These are phyloP conservation scores for Nigrospora osmanthi DNA, from an alignment of 2,329 filamentous ascomycete genomes.

Conservation along the genomic window DNA sequence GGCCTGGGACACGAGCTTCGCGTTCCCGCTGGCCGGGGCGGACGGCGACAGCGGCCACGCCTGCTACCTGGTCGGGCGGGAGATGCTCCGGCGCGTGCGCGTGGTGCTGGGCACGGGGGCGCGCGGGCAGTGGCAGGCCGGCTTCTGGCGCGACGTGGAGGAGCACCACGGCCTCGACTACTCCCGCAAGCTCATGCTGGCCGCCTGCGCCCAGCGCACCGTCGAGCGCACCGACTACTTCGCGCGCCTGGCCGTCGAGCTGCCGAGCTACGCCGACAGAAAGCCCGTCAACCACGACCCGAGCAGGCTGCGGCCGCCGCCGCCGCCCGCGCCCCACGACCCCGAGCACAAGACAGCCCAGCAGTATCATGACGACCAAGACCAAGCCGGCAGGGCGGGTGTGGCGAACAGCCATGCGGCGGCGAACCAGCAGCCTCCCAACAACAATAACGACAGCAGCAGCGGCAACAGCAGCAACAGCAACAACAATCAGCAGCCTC, in stretches of 20 bases:
- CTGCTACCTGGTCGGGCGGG: not conserved
- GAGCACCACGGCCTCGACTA: not conserved
- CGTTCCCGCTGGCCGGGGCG: not conserved
- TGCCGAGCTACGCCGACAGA: not conserved
- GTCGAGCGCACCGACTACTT: constrained; percentile 2
- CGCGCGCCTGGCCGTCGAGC: constrained; percentile 1
- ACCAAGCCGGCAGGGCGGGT: no score
- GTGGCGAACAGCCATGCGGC: no score
- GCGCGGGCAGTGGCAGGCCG: not conserved
- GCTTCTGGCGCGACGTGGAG: not conserved
- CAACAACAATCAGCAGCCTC: no score
- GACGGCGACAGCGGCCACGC: not conserved
- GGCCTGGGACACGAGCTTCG: not conserved
- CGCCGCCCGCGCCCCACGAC: no score
- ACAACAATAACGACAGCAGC: no score
- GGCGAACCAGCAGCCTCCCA: no score
- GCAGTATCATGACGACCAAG: no score
- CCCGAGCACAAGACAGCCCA: no score
- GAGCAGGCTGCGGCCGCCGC: not conserved
- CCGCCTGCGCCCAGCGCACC: constrained; percentile 1
- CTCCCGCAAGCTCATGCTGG: not conserved
- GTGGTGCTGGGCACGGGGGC: not conserved
- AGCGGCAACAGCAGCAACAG: no score
- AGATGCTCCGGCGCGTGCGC: constrained; percentile 3
- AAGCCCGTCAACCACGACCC: not conserved